Conservation (phyloP, 148 eudicot genomes). For the Cornus florida region DNA sequence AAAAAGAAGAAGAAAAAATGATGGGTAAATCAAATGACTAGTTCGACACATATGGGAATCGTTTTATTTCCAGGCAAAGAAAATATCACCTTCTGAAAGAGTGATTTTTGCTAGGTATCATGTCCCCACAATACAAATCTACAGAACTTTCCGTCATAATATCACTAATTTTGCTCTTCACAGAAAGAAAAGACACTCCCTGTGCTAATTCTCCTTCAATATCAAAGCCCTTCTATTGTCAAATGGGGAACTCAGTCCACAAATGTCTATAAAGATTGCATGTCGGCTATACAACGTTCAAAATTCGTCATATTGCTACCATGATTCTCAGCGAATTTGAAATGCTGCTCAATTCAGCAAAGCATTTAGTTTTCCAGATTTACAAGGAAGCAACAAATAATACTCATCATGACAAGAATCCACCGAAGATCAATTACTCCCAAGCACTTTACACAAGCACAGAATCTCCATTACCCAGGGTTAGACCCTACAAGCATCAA, state of each 20-base stretch:
- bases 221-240: constrained; percentile 9
- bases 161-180: constrained; percentile 18
- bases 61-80: constrained; percentile 36
- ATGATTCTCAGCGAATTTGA: constrained; percentile 14
- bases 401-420: constrained; percentile 16
- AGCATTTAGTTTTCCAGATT: constrained; percentile 16
- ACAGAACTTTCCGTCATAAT: constrained; percentile 39
- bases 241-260: constrained; percentile 6
- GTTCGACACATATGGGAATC: constrained; percentile 10
- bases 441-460: constrained; percentile 20
- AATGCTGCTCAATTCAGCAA: constrained; percentile 26
- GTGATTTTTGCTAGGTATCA: constrained; percentile 15
- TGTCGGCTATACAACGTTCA: not conserved
- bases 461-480: constrained; percentile 9
- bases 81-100: constrained; percentile 13
- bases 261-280: not conserved
- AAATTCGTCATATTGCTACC: constrained; percentile 13
- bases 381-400: constrained; percentile 29
- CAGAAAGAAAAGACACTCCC: constrained; percentile 1
- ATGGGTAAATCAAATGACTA: not conserved
- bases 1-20: not conserved
- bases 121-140: constrained; percentile 34
- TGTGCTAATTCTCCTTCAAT: constrained; percentile 1
- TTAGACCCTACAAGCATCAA: not conserved
- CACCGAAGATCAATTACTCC: constrained; percentile 14